Evolutionary conservation across 106 monocot genomes (phyloP), one percentile per base, ranked within the genome.

Genomic region (Alisma plantagoaquatica): DNA sequence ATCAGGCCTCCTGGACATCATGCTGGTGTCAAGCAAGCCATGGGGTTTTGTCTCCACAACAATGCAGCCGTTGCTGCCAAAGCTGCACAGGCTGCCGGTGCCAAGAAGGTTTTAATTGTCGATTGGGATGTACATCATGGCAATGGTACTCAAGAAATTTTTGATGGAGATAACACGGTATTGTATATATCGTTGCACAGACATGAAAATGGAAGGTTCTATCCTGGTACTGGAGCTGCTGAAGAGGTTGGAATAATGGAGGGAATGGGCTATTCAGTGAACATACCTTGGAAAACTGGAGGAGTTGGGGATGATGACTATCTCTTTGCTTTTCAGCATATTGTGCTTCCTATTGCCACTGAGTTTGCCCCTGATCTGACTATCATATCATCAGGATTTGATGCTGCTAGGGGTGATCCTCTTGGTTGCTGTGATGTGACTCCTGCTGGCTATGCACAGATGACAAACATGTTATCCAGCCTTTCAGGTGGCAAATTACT

Each of bases 81-180:
- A 41, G 84, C 98, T 67, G 98, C 90, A 26, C 73, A 79, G 60
- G 61, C 78, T 69, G 89, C 90, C 31, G 90, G 90, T 65, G 98
- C 98, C 43, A 71, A 85, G 58, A 98, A 73, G 81, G 78, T 98
- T 41, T 64, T 98, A 44, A 98, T 98, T 72, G 79, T 98, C 67
- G 94, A 94, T 55, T 94, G 94, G 94, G 98, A 98, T 77, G 98
- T 98, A 12, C 98, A 98, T 51, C 98, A 98, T 70, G 98, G 98
- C 32, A 98, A 98, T 82, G 98, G 98, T 18, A 98, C 98, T 59
- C 98, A 90, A 56, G 98, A 98, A 41, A 98, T 98, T 74, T 98
- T 98, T 77, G 82, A 86, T 3, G 64, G 69, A 57, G 75, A 79
- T 53, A 90, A 79, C 68, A 68, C 90, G 96, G 89, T 96, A 24